Conservation (phyloP, 805 yeast species). For the Yarrowia keelungensis region DNA sequence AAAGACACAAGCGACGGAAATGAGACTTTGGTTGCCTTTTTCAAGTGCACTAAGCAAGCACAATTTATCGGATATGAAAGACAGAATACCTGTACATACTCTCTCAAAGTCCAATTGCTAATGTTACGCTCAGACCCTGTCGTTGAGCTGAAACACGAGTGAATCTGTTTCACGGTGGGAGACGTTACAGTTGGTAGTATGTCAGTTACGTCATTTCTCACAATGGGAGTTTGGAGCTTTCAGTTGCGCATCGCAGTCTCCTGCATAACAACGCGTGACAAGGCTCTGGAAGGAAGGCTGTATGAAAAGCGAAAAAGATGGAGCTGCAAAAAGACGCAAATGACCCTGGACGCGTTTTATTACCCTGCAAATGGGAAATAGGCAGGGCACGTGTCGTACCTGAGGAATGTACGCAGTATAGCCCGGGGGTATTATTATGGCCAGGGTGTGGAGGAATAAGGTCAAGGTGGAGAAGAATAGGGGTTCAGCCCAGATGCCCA, state of each 20-base stretch:
- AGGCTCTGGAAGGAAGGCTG: neutral
- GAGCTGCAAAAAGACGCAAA: neutral
- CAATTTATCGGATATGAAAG: neutral
- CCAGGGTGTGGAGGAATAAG: too few species aligned
- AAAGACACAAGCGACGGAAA: neutral
- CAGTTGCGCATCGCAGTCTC: neutral
- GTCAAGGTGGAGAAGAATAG: too few species aligned
- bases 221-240: too few species aligned
- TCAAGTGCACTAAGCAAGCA: conserved; percentile 7
- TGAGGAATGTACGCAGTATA: neutral
- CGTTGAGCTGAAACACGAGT: neutral
- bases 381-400: conserved; percentile 4
- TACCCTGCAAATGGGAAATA: neutral
- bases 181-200: conserved; percentile 1
- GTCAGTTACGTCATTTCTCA: neutral
- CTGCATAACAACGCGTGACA: conserved; percentile 23
- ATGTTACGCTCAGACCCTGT: too few species aligned
- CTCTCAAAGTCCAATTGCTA: too few species aligned
- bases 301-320: neutral
- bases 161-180: conserved; percentile 24
- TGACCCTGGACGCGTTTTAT: neutral
- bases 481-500: too few species aligned
- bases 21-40: too few species aligned
- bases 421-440: too few species aligned
- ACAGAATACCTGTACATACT: neutral